These are phyloP conservation scores for Zasmidium cellare DNA, from an alignment of 2,329 filamentous ascomycete species.

Conservation along the genomic window DNA sequence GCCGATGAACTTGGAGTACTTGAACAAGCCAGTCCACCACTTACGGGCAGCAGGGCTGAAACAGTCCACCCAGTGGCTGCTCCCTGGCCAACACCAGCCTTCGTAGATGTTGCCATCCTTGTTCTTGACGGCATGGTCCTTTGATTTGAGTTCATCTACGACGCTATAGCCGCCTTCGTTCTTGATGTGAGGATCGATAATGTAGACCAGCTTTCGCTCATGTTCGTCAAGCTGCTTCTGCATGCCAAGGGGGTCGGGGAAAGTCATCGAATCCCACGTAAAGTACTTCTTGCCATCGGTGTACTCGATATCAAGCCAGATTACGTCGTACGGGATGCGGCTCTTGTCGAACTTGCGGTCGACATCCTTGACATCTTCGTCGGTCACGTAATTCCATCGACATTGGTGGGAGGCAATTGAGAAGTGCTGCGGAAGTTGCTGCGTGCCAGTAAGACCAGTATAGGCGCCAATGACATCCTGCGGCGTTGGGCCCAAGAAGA, in stretches of 20 bases:
- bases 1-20: constrained; percentile 84
- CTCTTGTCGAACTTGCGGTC: constrained; percentile 94
- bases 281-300: constrained; percentile 98
- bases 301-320: constrained; percentile 98
- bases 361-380: constrained; percentile 95
- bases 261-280: constrained; percentile 89
- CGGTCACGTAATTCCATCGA: constrained; percentile 97
- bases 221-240: constrained; percentile 81
- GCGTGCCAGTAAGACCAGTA: constrained; percentile 86
- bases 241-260: constrained; percentile 83
- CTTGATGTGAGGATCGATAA: constrained; percentile 98
- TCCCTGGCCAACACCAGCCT: constrained; percentile 98
- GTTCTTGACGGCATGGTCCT: constrained; percentile 81
- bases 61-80: constrained; percentile 92
- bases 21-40: constrained; percentile 91
- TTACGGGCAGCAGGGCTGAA: constrained; percentile 89
- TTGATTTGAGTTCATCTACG: constrained; percentile 77
- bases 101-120: constrained; percentile 89
- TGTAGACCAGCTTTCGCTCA: constrained; percentile 85
- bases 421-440: constrained; percentile 88
- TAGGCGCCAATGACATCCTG: constrained; percentile 80
- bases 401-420: constrained; percentile 95
- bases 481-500: constrained; percentile 88
- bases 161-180: constrained; percentile 77
- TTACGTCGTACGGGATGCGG: constrained; percentile 96